These are phyloP conservation scores for Elsinoe perseae DNA, from an alignment of 2,329 filamentous ascomycete species.

Conservation along the genomic window DNA sequence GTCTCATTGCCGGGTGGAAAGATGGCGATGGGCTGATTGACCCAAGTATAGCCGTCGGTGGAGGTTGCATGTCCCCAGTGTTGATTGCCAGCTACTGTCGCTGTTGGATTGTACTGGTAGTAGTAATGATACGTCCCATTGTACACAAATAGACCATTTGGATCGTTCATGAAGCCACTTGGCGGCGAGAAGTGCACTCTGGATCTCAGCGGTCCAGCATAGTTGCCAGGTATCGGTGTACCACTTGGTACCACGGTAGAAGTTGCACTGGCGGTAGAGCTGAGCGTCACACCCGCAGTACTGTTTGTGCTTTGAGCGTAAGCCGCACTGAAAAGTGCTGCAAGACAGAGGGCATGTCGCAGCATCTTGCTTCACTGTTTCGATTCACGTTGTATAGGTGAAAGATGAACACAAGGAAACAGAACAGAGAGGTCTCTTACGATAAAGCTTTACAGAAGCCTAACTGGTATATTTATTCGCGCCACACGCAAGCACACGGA, in stretches of 20 bases:
- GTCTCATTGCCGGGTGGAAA: conserved; percentile 48
- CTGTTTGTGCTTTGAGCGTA: neutral
- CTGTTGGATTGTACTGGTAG: conserved; percentile 53
- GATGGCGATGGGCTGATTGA: conserved; percentile 57
- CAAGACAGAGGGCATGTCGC: neutral
- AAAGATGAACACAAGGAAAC: neutral
- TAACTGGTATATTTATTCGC: neutral
- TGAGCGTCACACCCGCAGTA: neutral
- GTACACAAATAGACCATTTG: conserved; percentile 54
- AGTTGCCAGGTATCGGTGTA: conserved; percentile 19
- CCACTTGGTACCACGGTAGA: conserved; percentile 15
- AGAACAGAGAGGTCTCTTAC: neutral
- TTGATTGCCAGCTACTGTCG: conserved; percentile 48
- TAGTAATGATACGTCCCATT: conserved; percentile 56
- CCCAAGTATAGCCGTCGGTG: conserved; percentile 55
- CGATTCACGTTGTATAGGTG: too few relatives aligned
- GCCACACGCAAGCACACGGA: neutral
- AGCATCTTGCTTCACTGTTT: neutral
- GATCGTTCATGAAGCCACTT: conserved; percentile 46
- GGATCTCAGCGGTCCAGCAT: conserved; percentile 19
- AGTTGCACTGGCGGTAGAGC: neutral
- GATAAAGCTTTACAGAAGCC: neutral
- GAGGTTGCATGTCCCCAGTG: conserved; percentile 62
- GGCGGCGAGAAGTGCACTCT: conserved; percentile 21
- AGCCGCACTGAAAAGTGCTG: neutral